phyloP scores from a whole-genome alignment of 225 moss, liverwort and hornwort species.

The Climacium dendroides region DNA sequence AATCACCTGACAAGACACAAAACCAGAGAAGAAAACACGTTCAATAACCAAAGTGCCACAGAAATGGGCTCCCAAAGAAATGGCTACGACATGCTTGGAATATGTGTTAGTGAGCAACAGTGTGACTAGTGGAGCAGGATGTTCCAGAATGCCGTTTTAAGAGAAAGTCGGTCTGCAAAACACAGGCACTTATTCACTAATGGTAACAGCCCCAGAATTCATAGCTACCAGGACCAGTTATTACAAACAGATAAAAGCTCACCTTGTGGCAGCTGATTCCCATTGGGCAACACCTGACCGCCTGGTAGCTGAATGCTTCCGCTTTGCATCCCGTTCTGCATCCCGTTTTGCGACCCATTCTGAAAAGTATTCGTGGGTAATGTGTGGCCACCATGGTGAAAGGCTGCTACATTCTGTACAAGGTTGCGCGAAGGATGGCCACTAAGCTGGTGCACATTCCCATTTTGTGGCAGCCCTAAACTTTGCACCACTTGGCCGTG shows the following conservation, averaged over 20 bases:
- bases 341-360: slow-evolving; percentile 7
- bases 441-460: slow-evolving; percentile 7
- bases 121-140: background rate
- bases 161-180: background rate
- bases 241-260: background rate
- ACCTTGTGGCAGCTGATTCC: slow-evolving; percentile 20
- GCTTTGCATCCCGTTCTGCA: slow-evolving; percentile 4
- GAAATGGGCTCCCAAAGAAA: background rate
- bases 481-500: slow-evolving; percentile 11
- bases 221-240: background rate
- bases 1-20: background rate
- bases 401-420: slow-evolving; percentile 7
- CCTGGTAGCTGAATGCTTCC: slow-evolving; percentile 19
- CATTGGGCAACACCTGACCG: slow-evolving; percentile 3
- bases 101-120: background rate
- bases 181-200: background rate
- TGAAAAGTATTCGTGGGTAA: background rate
- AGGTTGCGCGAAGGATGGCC: slow-evolving; percentile 5
- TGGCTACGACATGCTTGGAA: background rate
- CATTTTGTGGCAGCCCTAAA: background rate
- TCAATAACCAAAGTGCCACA: background rate
- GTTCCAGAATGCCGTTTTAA: background rate
- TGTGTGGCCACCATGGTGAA: slow-evolving; percentile 9
- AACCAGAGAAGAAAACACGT: background rate
- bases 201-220: background rate